Percentiles rank a stretch among this genome's conserved stretches.
These are phyloP conservation scores for Dactylorhiza incarnata DNA, from an alignment of 106 monocot genomes.

Conservation along the genomic window DNA sequence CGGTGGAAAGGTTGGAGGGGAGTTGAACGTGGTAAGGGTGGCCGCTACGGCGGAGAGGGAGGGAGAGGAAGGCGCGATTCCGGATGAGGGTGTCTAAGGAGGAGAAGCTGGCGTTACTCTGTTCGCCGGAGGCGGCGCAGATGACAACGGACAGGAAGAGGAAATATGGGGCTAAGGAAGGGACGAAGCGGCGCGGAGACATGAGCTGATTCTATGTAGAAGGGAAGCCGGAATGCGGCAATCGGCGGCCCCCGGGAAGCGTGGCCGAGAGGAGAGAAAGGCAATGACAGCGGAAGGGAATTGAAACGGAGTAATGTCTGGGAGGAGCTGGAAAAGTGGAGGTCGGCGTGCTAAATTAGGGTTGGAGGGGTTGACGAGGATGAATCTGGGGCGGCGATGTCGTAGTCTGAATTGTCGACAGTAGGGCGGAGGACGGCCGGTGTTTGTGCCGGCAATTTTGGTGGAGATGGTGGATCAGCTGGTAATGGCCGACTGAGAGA, in stretches of 20 bases:
- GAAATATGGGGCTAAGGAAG: neutral
- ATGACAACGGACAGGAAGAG: neutral
- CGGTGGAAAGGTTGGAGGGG: constrained; percentile 20
- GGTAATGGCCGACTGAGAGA: neutral
- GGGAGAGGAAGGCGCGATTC: constrained; percentile 9
- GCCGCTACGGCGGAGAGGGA: constrained; percentile 3
- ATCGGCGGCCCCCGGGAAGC: no score
- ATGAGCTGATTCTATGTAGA: neutral
- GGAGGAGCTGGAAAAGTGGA: neutral
- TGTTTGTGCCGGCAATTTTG: no score
- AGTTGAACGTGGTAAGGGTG: constrained; percentile 15
- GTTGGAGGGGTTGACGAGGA: neutral
- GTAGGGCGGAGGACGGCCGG: neutral
- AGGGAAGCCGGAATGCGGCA: no score
- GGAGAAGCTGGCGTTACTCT: neutral
- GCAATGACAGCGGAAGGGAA: no score
- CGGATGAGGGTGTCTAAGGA: constrained; percentile 15
- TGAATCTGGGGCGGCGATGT: neutral
- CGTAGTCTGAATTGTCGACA: neutral
- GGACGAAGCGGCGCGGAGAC: neutral
- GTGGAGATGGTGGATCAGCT: neutral
- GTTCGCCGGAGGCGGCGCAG: neutral
- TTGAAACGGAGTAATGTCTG: no score
- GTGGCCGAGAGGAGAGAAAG: neutral
- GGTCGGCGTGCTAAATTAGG: no score